phyloP scores from a whole-genome alignment of 257 asterid species.

The Solanum raphanifolium region DNA sequence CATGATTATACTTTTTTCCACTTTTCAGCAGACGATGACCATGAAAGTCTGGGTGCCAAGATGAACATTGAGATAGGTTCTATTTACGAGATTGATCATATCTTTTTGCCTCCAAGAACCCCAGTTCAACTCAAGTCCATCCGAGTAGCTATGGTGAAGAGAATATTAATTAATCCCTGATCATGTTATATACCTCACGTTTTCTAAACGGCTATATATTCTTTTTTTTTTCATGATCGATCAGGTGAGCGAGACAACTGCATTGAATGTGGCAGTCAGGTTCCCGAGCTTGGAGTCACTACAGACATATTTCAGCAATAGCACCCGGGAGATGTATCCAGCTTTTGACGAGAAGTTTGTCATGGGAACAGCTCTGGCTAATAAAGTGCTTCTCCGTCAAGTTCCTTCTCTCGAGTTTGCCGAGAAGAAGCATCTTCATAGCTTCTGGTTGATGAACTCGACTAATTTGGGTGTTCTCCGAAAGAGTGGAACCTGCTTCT shows the following conservation, averaged over 20 bases:
- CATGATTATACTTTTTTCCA: not conserved
- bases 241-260: slow-evolving; percentile 78
- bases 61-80: slow-evolving; percentile 34
- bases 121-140: slow-evolving; percentile 67
- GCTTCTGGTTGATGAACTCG: slow-evolving; percentile 51
- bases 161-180: not conserved
- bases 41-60: not conserved
- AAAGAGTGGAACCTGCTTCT: slow-evolving; percentile 32
- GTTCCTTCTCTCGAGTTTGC: slow-evolving; percentile 38
- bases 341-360: slow-evolving; percentile 72
- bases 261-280: slow-evolving; percentile 46
- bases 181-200: not conserved
- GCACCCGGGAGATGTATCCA: slow-evolving; percentile 62
- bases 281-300: slow-evolving; percentile 71
- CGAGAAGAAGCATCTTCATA: slow-evolving; percentile 36
- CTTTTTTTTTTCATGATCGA: slow-evolving; percentile 10
- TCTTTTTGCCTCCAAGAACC: slow-evolving; percentile 51
- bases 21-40: not conserved
- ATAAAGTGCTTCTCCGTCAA: slow-evolving; percentile 46
- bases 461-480: not conserved
- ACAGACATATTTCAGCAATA: slow-evolving; percentile 46
- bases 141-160: slow-evolving; percentile 57
- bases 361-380: slow-evolving; percentile 53
- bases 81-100: slow-evolving; percentile 68
- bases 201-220: not conserved